Percentiles rank a stretch among this genome's conserved stretches.
phyloP scores from a whole-genome alignment of 768 basidiomycete species.

The Mycena belliarum region DNA sequence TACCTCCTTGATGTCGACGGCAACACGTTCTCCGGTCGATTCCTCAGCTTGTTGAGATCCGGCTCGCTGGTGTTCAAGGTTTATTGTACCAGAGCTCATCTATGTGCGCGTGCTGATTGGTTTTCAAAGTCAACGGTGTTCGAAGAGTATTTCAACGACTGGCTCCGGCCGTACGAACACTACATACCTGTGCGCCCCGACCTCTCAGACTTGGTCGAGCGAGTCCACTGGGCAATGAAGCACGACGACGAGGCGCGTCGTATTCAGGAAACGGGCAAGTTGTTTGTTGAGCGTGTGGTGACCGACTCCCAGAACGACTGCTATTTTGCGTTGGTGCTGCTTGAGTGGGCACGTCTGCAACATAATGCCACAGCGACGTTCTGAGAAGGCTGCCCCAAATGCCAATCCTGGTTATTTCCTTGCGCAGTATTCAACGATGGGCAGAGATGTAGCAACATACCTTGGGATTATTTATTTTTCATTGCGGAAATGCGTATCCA shows the following conservation, averaged over 20 bases:
- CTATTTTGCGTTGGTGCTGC: slow-evolving; percentile 9
- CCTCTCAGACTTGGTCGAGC: slow-evolving; percentile 8
- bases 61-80: slow-evolving; percentile 25
- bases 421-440: background rate
- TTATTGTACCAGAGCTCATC: background rate
- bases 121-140: slow-evolving; percentile 12
- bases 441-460: background rate
- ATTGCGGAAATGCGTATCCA: no score
- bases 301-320: slow-evolving; percentile 18
- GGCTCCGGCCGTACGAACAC: slow-evolving; percentile 14
- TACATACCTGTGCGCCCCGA: slow-evolving; percentile 11
- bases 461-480: no score
- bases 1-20: slow-evolving; percentile 22
- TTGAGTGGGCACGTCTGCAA: slow-evolving; percentile 17
- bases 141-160: slow-evolving; percentile 19
- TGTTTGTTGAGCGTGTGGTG: slow-evolving; percentile 15
- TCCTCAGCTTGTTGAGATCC: slow-evolving; percentile 14
- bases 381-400: no score
- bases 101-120: background rate
- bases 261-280: slow-evolving; percentile 15
- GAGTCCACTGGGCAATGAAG: slow-evolving; percentile 10
- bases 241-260: slow-evolving; percentile 16
- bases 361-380: background rate
- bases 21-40: slow-evolving; percentile 23
- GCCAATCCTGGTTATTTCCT: no score